Base-by-base conservation (phyloP, 805 yeast genomes). In the Metschnikowia santaceciliae region DNA sequence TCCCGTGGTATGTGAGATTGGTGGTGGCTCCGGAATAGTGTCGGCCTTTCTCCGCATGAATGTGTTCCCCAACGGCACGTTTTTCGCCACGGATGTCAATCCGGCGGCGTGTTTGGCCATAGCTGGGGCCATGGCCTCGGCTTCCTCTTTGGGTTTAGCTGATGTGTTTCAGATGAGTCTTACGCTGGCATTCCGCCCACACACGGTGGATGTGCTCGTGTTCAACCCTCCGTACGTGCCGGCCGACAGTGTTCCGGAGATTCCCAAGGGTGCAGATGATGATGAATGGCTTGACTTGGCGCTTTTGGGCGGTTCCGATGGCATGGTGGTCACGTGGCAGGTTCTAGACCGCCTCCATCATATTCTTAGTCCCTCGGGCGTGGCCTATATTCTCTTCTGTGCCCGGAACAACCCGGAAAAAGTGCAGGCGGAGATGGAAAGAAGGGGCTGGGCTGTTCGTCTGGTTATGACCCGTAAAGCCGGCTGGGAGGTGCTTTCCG, bases 181-280 rank as follows among this genome's bases (percentile, higher is more conserved):
- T 32, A 77, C 86, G 0, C 59, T 76, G 8, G 74, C 81, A 2
- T 54, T 90, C 8, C 64, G 78, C 11, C 61, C 62, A 0, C 58
- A 74, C 2, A 46, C 69, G 4, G 76, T 90, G 1, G 98, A 94
- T 61, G 51, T 92, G 0, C 70, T 94, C 20, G 74, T 94, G 0
- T 94, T 94, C 69, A 94, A 94, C 62, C 99, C 99, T 0, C 99
- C 99, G 0, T 94, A 94, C 63, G 99, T 94, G 1, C 99, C 99
- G 0, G 88, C 92, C 1, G 90, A 83, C 52, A 62, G 61, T 0
- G 86, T 89, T 0, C 97, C 98, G 0, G 61, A 55, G 0, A 57
- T 79, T 1, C 94, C 94, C 0, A 53, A 51, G 0, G 41, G 60
- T 2, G 51, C 45, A 6, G 79, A 75, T 8, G 83, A 80, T 17